Evolutionary conservation across 2,329 filamentous ascomycete species (phyloP).

Genomic region (Cyanodermella asteris): DNA sequence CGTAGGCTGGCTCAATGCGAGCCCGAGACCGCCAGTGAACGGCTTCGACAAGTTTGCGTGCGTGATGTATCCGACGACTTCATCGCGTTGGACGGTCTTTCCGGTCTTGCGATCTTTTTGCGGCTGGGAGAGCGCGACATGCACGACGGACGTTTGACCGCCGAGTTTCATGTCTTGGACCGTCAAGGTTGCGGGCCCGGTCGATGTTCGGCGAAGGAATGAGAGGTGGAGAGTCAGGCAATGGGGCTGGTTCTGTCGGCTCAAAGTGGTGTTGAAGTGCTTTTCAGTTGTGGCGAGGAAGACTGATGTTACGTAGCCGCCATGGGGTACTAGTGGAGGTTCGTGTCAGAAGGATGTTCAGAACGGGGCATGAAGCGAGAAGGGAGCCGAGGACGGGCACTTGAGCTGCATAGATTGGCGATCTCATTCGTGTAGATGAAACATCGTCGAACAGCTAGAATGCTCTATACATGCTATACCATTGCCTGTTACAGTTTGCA

Average conservation of each 20-base stretch:
- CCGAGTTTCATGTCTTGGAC: slow-evolving; percentile 44
- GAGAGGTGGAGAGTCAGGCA: slow-evolving; percentile 42
- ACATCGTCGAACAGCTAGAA: slow-evolving; percentile 1
- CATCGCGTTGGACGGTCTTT: slow-evolving; percentile 28
- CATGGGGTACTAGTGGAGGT: slow-evolving; percentile 53
- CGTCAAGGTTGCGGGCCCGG: slow-evolving; percentile 32
- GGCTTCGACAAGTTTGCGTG: slow-evolving; percentile 43
- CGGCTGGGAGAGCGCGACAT: slow-evolving; percentile 39
- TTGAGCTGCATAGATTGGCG: slow-evolving; percentile 1
- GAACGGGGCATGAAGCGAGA: too few relatives aligned
- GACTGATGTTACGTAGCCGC: slow-evolving; percentile 43
- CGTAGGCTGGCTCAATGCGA: slow-evolving; percentile 34
- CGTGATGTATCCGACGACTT: slow-evolving; percentile 43
- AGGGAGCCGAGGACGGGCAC: too few relatives aligned
- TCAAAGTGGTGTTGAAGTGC: slow-evolving; percentile 37
- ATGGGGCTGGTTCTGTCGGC: slow-evolving; percentile 36
- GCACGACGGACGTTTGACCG: slow-evolving; percentile 38
- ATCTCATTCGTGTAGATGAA: slow-evolving; percentile 1
- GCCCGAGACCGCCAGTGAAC: slow-evolving; percentile 32
- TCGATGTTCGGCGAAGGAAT: slow-evolving; percentile 41
- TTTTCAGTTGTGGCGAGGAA: slow-evolving; percentile 36
- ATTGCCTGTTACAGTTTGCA: too few relatives aligned
- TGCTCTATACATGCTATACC: too few relatives aligned
- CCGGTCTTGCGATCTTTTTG: too few relatives aligned
- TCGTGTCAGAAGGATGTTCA: too few relatives aligned